A percentile compares a stretch with the other conserved stretches of the same genome.
phyloP scores from a whole-genome alignment of 139 green algal species.

The Micractinium conductrix region DNA sequence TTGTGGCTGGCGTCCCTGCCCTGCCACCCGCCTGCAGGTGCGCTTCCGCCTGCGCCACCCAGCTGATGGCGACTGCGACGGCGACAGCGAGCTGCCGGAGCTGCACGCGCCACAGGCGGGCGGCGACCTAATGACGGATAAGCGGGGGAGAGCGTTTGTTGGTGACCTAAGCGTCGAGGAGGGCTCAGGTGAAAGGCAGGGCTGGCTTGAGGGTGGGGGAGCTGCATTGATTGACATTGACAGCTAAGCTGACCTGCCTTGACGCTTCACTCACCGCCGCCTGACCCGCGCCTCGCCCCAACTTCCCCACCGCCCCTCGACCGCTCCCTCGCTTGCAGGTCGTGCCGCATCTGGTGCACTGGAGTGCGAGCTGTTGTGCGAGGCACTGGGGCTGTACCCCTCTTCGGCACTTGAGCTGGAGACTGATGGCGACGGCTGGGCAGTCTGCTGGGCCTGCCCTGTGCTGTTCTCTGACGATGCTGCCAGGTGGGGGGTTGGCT shows the following conservation, averaged over 20 bases:
- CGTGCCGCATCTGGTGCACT: conserved; percentile 12
- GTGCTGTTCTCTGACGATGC: conserved; percentile 76
- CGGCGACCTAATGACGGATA: conserved; percentile 45
- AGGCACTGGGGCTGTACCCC: conserved; percentile 47
- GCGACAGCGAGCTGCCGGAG: conserved; percentile 38
- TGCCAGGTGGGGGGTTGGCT: neutral
- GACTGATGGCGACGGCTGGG: conserved; percentile 47
- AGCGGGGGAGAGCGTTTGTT: conserved; percentile 59
- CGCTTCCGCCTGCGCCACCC: conserved; percentile 45
- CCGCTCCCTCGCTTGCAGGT: too few species aligned
- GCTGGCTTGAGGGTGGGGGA: too few species aligned
- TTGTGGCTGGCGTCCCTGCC: too few species aligned
- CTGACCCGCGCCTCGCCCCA: too few species aligned
- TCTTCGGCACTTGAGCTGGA: conserved; percentile 26
- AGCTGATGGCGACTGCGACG: neutral
- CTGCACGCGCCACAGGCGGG: conserved; percentile 31
- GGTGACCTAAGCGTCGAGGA: conserved; percentile 53
- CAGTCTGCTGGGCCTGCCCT: conserved; percentile 45
- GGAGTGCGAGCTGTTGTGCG: conserved; percentile 49
- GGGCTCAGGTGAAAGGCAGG: conserved; percentile 58
- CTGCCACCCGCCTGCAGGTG: conserved; percentile 37
- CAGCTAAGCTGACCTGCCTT: neutral
- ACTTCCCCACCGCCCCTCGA: too few species aligned
- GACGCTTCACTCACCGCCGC: neutral
- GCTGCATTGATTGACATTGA: too few species aligned